Base-by-base conservation (phyloP, 371 early-diverging fungal genomes). In the Cokeromyces recurvatus region DNA sequence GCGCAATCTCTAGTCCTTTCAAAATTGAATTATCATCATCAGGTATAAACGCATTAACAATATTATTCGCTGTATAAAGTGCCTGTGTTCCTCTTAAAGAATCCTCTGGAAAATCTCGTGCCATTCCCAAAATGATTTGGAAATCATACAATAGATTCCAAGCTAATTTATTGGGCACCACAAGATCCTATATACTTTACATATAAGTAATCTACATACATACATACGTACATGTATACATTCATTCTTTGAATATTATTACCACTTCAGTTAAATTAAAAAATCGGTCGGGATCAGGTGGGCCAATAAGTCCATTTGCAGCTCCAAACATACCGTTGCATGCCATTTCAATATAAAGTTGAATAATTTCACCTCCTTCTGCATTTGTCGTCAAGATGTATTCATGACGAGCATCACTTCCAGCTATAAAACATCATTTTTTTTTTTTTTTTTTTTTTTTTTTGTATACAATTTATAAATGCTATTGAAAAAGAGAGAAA, bases 321-420 rank as follows among this genome's bases (percentile, higher is more conserved):
- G 78, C 69, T 22, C 95, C 94, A 75, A 91, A 91, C 81, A 94
- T 73, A 19, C 87, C 87, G 59, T 96, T 95, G 60, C 92, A 91
- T 2, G 92, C 93, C 54, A 89, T 85, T 54, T 95, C 97, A 36
- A 95, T 63, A 54, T 82, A 91, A 38, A 92, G 76, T n/a, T 85
- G 77, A 32, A 82, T 67, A 14, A 65, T 60, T 50, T 90, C 89
- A 1, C 84, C 87, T 4, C 80, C 84, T 17, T 60, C 56, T 12
- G 86, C 86, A 31, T 70, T 63, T 17, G 68, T 50, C 4, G 85
- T 77, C 20, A 95, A 61, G 9, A 76, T 49, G 60, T 80, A 88
- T 29, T 95, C 92, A 48, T 87, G 84, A 21, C 82, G 69, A 41
- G 82, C 82, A 53, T 79, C 75, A 32, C 68, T 68, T 11, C 81